These are phyloP conservation scores for Pestalotiopsis sp. DNA, from an alignment of 2,329 filamentous ascomycete species.

Conservation along the genomic window DNA sequence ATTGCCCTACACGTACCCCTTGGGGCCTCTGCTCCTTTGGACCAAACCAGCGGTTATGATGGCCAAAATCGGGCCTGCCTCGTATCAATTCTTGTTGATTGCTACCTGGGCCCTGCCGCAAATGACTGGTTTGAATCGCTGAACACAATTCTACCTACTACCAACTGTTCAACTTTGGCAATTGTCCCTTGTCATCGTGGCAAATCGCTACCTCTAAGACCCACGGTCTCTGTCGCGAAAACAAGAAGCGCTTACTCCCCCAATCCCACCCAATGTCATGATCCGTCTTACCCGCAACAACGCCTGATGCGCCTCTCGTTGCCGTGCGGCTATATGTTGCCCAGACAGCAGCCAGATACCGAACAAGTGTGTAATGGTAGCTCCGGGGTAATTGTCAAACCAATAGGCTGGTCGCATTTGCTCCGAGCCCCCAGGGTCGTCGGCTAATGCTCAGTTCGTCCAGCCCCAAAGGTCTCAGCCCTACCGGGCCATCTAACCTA, in stretches of 20 bases:
- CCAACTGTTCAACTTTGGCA: not conserved
- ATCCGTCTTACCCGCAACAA: conserved; percentile 6
- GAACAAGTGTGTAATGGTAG: not conserved
- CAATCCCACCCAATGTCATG: conserved; percentile 1
- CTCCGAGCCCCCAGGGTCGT: not conserved
- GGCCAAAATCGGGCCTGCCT: not conserved
- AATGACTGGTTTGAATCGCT: not conserved
- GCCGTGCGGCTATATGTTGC: not conserved
- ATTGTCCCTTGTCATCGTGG: not conserved
- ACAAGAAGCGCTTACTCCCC: conserved; percentile 8
- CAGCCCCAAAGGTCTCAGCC: conserved; percentile 6
- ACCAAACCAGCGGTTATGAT: not conserved
- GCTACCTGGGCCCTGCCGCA: not conserved
- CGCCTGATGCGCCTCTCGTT: not conserved
- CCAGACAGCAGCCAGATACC: not conserved
- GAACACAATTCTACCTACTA: not conserved
- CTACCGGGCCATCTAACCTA: not conserved
- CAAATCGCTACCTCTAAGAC: not conserved
- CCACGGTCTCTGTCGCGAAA: not conserved
- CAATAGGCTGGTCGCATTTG: not conserved
- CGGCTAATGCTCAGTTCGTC: not conserved
- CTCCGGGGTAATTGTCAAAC: not conserved
- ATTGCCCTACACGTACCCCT: not conserved
- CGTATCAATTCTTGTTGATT: not conserved
- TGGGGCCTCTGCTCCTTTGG: not conserved